Conservation (phyloP, 164 flowering plant species). For the Nymphaea colorata region DNA sequence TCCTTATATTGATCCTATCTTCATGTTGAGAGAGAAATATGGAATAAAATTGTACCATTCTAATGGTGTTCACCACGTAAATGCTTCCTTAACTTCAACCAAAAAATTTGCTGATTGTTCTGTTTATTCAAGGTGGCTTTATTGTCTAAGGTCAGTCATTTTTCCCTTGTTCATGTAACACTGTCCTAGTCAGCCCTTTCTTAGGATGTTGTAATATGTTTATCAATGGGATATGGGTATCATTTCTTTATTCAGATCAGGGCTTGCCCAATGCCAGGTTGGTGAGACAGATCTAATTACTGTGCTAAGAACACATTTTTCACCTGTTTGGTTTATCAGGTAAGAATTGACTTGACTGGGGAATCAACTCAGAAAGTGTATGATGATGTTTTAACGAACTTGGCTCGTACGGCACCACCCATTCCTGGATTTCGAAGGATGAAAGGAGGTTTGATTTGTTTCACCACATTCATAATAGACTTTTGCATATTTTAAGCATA, state of each 20-base stretch:
- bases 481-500: background rate
- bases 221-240: no score
- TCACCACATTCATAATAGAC: background rate
- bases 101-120: no score
- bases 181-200: no score
- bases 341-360: conserved; percentile 58
- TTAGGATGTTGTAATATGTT: background rate
- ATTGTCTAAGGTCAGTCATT: no score
- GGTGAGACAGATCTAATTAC: background rate
- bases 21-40: no score
- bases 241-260: no score
- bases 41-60: no score
- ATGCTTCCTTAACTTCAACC: no score
- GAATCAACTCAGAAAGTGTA: conserved; percentile 47
- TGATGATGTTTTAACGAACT: conserved; percentile 41
- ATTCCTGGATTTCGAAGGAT: conserved; percentile 68
- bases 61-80: no score
- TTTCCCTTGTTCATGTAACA: no score
- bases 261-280: background rate
- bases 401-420: conserved; percentile 68
- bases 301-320: background rate
- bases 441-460: conserved; percentile 53
- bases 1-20: no score
- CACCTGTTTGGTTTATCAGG: conserved; percentile 18
- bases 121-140: no score